These are phyloP conservation scores for Phytopythium litorale DNA, from an alignment of 352 stramenopile species.

Conservation along the genomic window DNA sequence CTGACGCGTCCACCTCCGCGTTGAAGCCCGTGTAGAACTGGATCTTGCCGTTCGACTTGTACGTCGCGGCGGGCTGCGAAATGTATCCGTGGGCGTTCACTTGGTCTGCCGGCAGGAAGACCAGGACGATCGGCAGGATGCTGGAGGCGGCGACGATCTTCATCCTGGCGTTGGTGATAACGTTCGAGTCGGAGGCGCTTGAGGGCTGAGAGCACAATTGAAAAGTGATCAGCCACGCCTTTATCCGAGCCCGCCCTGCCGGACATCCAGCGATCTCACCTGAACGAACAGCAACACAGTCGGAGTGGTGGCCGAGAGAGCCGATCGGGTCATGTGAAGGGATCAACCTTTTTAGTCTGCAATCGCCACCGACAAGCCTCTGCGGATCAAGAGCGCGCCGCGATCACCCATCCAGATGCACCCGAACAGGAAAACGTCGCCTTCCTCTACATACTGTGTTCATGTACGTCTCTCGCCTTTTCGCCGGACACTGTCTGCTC, in stretches of 20 bases:
- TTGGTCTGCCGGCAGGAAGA: conserved; percentile 8
- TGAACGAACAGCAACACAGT: no score
- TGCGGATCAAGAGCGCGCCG: no score
- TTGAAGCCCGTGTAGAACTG: conserved; percentile 24
- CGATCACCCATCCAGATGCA: no score
- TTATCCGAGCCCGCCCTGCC: no score
- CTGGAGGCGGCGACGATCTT: conserved; percentile 11
- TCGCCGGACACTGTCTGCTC: no score
- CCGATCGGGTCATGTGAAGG: no score
- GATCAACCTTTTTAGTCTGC: no score
- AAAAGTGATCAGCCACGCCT: background rate
- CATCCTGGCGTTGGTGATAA: background rate
- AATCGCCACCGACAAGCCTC: no score
- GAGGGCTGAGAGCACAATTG: background rate
- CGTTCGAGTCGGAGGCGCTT: background rate
- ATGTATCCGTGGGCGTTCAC: conserved; percentile 24
- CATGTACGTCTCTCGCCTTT: no score
- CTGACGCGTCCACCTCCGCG: conserved; percentile 13
- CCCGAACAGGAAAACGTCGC: no score
- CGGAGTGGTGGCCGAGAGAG: no score
- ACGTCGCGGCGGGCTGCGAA: conserved; percentile 19
- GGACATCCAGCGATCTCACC: background rate
- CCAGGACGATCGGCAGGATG: conserved; percentile 5
- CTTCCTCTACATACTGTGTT: no score
- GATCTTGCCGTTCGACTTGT: conserved; percentile 9